Conservation (phyloP, 2,329 filamentous ascomycete genomes). For the Fusarium ramigenum region DNA sequence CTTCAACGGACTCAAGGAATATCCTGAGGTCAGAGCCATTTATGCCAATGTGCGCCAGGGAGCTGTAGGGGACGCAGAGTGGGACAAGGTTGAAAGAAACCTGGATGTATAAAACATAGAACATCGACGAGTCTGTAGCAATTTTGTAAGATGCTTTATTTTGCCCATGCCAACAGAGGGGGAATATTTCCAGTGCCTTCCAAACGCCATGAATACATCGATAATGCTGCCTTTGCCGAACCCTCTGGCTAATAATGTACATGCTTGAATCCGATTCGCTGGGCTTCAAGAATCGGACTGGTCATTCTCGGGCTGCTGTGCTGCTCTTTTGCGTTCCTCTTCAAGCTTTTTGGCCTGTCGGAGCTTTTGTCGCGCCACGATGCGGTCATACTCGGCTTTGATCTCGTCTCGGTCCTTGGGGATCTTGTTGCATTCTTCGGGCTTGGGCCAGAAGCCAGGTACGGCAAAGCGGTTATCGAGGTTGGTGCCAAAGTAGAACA, state of each 20-base stretch:
- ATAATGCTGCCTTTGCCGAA: slow-evolving; percentile 15
- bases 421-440: slow-evolving; percentile 78
- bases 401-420: slow-evolving; percentile 86
- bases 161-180: slow-evolving; percentile 26
- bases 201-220: slow-evolving; percentile 41
- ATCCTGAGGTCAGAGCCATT: slow-evolving; percentile 78
- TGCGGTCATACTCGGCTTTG: slow-evolving; percentile 77
- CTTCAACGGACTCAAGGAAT: slow-evolving; percentile 68
- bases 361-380: slow-evolving; percentile 74
- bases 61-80: slow-evolving; percentile 60
- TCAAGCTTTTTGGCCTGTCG: slow-evolving; percentile 68
- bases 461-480: slow-evolving; percentile 92
- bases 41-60: slow-evolving; percentile 75
- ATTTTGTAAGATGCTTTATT: slow-evolving; percentile 33
- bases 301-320: slow-evolving; percentile 27
- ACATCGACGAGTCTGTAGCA: slow-evolving; percentile 23
- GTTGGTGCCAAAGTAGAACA: slow-evolving; percentile 99
- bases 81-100: slow-evolving; percentile 62
- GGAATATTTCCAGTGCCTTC: slow-evolving; percentile 32
- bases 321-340: slow-evolving; percentile 46
- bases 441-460: slow-evolving; percentile 91
- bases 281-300: slow-evolving; percentile 23
- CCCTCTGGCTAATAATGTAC: slow-evolving; percentile 31
- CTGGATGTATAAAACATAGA: slow-evolving; percentile 57
- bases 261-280: slow-evolving; percentile 13